phyloP scores from a whole-genome alignment of 2,329 filamentous ascomycete genomes.

The Parastagonospora avenae region DNA sequence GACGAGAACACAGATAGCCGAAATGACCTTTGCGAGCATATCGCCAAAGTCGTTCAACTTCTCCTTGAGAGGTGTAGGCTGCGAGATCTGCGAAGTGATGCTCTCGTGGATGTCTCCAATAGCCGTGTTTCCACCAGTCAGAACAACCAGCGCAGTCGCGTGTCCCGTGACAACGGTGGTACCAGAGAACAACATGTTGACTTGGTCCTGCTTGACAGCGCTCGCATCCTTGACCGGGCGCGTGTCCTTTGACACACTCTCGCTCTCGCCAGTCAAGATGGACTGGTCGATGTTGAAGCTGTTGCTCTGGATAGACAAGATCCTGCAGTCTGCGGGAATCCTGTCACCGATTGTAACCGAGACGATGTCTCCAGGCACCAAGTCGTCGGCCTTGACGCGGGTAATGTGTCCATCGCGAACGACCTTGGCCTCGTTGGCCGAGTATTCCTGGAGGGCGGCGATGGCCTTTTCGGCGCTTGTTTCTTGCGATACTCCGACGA shows the following conservation, averaged over 20 bases:
- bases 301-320: slow-evolving; percentile 92
- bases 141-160: slow-evolving; percentile 85
- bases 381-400: slow-evolving; percentile 90
- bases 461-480: slow-evolving; percentile 99
- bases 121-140: slow-evolving; percentile 88
- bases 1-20: slow-evolving; percentile 91
- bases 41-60: slow-evolving; percentile 99
- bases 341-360: slow-evolving; percentile 88
- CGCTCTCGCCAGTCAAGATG: slow-evolving; percentile 94
- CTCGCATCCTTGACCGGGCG: slow-evolving; percentile 72
- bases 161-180: slow-evolving; percentile 96
- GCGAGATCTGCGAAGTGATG: slow-evolving; percentile 96
- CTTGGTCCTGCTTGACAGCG: slow-evolving; percentile 95
- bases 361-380: slow-evolving; percentile 93
- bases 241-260: slow-evolving; percentile 89
- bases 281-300: slow-evolving; percentile 97
- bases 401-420: slow-evolving; percentile 81
- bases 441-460: slow-evolving; percentile 97
- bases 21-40: slow-evolving; percentile 95
- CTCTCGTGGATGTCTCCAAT: slow-evolving; percentile 99
- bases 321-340: slow-evolving; percentile 90
- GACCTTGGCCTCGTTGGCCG: slow-evolving; percentile 95
- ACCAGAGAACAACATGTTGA: slow-evolving; percentile 98
- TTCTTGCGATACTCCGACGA: slow-evolving; percentile 98
- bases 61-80: slow-evolving; percentile 95